Evolutionary conservation across 169 alveolate species (phyloP).

Genomic region (Plasmodium coatneyi): DNA sequence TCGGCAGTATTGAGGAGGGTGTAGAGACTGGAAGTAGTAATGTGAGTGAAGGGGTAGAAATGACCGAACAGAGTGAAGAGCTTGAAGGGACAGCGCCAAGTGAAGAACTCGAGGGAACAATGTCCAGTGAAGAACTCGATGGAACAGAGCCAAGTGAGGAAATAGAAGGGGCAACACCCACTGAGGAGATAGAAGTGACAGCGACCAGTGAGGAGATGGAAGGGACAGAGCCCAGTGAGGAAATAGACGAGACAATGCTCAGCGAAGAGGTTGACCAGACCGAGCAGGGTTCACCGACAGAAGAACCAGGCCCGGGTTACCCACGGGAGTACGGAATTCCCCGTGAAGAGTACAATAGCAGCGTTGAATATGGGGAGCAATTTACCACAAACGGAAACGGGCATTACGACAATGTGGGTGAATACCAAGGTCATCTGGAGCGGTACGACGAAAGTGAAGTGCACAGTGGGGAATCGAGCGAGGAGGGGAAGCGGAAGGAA

Average conservation of each 20-base stretch:
- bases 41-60: neutral
- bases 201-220: neutral
- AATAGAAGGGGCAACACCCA: neutral
- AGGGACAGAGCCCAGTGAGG: neutral
- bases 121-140: neutral
- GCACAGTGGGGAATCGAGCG: neutral
- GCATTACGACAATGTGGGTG: neutral
- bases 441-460: neutral
- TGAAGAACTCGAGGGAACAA: neutral
- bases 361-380: neutral
- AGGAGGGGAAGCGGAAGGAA: neutral
- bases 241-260: neutral
- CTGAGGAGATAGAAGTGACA: neutral
- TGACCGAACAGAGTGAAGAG: neutral
- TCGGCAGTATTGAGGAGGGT: neutral
- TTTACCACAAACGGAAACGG: neutral
- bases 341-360: neutral
- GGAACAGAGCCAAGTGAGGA: neutral
- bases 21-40: neutral
- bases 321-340: neutral
- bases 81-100: neutral
- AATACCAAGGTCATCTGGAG: constrained; percentile 9
- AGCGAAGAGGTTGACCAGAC: neutral
- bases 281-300: neutral
- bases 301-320: neutral